Base-by-base conservation (phyloP, 805 yeast genomes). In the Kluyveromyces wickerhamii region DNA sequence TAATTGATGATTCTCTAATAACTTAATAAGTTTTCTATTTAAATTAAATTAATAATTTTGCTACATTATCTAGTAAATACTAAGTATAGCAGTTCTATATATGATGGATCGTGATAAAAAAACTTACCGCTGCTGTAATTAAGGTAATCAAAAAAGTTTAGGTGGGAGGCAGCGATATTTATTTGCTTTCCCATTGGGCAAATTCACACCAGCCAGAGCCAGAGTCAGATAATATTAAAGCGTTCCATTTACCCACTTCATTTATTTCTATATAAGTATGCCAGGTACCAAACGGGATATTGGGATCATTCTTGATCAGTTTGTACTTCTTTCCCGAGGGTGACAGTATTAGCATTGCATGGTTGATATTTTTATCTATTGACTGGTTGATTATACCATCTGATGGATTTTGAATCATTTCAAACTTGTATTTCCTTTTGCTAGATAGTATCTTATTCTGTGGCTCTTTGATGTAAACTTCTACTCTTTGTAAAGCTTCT, bases 151-250 rank as follows among this genome's bases (percentile, higher is more conserved):
- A n/a, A n/a, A n/a, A n/a, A n/a, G n/a, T n/a, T n/a, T n/a, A n/a
- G n/a, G n/a, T n/a, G n/a, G n/a, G n/a, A n/a, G n/a, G n/a, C n/a
- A n/a, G n/a, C n/a, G n/a, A n/a, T n/a, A n/a, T n/a, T 22, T 15
- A 59, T 13, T 62, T 55, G 56, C 89, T 80, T 21, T 65, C 64
- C 98, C 98, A 89, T 57, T 87, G 95, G 10, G 94, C 87, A 60
- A 84, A 86, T 3, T 83, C 85, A 48, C 86, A 80, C 85, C 95
- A 84, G 35, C 86, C 78, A 36, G 69, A 69, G 4, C 83, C 84
- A 26, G 77, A 72, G 42, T 85, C 89, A 7, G 85, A 79, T 25
- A 81, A 72, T 0, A 85, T 85, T 30, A 88, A 69, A 2, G 86
- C 89, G 38, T 88, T 70, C 85, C 95, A 92, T 12, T 69, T 54